Evolutionary conservation across 345 rosid species (phyloP).

Genomic region (Linum tenue): DNA sequence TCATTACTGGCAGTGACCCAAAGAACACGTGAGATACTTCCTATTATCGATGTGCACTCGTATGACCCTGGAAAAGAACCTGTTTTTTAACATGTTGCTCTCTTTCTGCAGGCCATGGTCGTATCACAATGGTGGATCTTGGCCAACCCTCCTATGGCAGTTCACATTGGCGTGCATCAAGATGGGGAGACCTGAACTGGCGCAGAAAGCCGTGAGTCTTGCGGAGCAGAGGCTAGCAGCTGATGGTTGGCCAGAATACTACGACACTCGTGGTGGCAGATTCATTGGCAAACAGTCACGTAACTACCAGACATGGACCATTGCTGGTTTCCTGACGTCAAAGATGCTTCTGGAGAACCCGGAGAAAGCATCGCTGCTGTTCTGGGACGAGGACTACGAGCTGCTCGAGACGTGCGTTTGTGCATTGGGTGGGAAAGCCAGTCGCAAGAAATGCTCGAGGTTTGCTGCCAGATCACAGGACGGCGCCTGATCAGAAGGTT

Average conservation of each 20-base stretch:
- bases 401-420: constrained; percentile 81
- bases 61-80: not conserved
- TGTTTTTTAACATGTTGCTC: not conserved
- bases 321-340: constrained; percentile 69
- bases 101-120: constrained; percentile 75
- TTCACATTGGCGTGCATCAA: constrained; percentile 87
- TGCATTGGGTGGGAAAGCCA: constrained; percentile 35
- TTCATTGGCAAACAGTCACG: constrained; percentile 79
- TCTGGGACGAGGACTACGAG: constrained; percentile 87
- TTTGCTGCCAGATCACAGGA: constrained; percentile 32
- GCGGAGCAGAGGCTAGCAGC: constrained; percentile 61
- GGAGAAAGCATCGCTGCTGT: constrained; percentile 64
- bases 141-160: constrained; percentile 99
- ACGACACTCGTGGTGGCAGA: constrained; percentile 66
- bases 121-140: constrained; percentile 91
- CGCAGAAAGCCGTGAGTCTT: constrained; percentile 55
- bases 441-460: constrained; percentile 63
- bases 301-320: constrained; percentile 77
- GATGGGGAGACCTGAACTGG: constrained; percentile 71
- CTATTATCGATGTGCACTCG: not conserved
- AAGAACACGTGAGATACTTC: constrained; percentile 58
- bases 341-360: constrained; percentile 86
- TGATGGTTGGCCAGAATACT: constrained; percentile 89
- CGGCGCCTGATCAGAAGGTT: constrained; percentile 1
- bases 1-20: constrained; percentile 87